Conservation (phyloP, 1,284 basidiomycete genomes). For the Boletus smithii region DNA sequence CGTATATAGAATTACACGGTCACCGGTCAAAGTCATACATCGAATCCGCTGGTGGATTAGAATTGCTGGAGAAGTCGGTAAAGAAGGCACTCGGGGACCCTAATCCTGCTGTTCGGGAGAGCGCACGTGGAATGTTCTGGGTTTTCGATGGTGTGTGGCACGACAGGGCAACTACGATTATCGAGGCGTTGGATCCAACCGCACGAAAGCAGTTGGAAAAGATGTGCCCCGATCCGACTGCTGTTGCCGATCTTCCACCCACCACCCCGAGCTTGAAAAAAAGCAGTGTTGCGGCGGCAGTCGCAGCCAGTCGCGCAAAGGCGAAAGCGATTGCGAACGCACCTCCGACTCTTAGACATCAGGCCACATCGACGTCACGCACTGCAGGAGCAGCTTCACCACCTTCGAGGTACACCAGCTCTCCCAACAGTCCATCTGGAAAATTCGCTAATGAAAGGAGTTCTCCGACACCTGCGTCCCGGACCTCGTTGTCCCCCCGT, state of each 20-base stretch:
- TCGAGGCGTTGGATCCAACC: conserved; percentile 66
- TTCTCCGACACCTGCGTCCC: conserved; percentile 42
- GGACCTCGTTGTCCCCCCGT: conserved; percentile 39
- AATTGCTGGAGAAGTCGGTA: conserved; percentile 69
- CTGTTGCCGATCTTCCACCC: conserved; percentile 38
- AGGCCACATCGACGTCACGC: conserved; percentile 67
- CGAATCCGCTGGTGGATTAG: conserved; percentile 63
- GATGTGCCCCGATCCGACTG: conserved; percentile 61
- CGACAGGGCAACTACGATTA: conserved; percentile 58
- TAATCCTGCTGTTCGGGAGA: conserved; percentile 78
- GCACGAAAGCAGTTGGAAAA: conserved; percentile 86
- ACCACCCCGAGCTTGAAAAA: conserved; percentile 64
- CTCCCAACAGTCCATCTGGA: conserved; percentile 36
- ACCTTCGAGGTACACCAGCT: conserved; percentile 44
- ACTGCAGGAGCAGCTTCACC: conserved; percentile 43
- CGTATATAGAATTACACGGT: conserved; percentile 71
- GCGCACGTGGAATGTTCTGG: conserved; percentile 78
- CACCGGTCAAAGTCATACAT: conserved; percentile 59
- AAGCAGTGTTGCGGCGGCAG: conserved; percentile 74
- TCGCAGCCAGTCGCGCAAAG: conserved; percentile 79
- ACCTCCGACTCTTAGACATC: conserved; percentile 71
- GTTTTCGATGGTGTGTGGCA: conserved; percentile 75
- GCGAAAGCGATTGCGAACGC: conserved; percentile 78
- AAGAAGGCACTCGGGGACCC: conserved; percentile 74
- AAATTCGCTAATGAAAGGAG: conserved; percentile 31